Percentiles rank a stretch among this genome's conserved stretches.
Conservation (phyloP, 2,329 filamentous ascomycete species). For the Dryadomyces quercus-mongolicae region DNA sequence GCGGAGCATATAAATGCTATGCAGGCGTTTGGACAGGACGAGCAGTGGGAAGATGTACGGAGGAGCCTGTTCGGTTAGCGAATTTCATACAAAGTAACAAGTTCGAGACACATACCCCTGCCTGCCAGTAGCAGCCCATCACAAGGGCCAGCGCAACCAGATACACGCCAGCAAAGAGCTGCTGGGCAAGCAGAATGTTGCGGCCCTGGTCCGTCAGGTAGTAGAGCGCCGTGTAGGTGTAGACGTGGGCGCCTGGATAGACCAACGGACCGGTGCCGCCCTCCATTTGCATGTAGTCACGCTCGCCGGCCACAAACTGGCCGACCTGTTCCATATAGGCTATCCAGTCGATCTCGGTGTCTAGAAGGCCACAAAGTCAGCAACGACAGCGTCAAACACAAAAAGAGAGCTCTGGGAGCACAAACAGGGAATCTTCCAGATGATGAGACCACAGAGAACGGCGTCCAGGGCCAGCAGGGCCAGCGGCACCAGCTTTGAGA, state of each 20-base stretch:
- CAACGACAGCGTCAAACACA: background rate
- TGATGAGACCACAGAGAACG: slow-evolving; percentile 58
- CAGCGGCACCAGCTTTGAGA: slow-evolving; percentile 40
- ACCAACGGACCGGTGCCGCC: slow-evolving; percentile 88
- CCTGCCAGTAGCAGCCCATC: slow-evolving; percentile 68
- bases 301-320: slow-evolving; percentile 71
- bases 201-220: slow-evolving; percentile 62
- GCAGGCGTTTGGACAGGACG: slow-evolving; percentile 78
- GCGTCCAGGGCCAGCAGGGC: slow-evolving; percentile 60
- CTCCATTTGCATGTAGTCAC: slow-evolving; percentile 74
- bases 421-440: slow-evolving; percentile 77
- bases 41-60: slow-evolving; percentile 81
- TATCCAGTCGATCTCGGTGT: slow-evolving; percentile 96
- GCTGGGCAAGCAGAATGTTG: slow-evolving; percentile 71
- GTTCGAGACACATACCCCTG: slow-evolving; percentile 37
- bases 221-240: slow-evolving; percentile 75
- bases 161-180: slow-evolving; percentile 72
- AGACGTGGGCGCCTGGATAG: slow-evolving; percentile 89
- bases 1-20: slow-evolving; percentile 84
- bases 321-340: slow-evolving; percentile 93
- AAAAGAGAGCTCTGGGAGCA: slow-evolving; percentile 3
- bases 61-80: slow-evolving; percentile 45
- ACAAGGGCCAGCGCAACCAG: slow-evolving; percentile 63
- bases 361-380: slow-evolving; percentile 24
- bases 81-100: background rate